Evolutionary conservation across 208 protist species (phyloP), one percentile per base, ranked within the genome.

Genomic region (Zelonia costaricensis): DNA sequence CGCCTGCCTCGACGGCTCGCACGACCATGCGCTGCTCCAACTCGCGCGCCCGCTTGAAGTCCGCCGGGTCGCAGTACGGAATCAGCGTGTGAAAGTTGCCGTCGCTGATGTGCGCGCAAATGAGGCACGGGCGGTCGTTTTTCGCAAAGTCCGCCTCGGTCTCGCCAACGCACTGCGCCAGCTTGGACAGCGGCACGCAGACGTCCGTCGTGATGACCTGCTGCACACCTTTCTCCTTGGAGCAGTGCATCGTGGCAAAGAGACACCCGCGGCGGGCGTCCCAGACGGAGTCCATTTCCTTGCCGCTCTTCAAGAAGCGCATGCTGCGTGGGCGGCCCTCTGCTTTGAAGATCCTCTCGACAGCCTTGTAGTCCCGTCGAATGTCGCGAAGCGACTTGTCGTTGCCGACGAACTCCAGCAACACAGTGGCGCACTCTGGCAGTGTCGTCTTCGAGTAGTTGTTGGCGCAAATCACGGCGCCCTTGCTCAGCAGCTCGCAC

Each of bases 71-170:
- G 16, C 59, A 33, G 46, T 82, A 80, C 5, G 86, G 65, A 18
- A 93, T 72, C 28, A 91, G 66, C 10, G 62, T 43, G 60, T 95
- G 93, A 46, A 94, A 95, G 45, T 95, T 95, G 9, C 87, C 86
- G 62, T 95, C 86, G 25, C 75, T 80, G 23, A 88, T 87, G 55
- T 94, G 91, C 16, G 73, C 82, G 38, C 83, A 68, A 18, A 92
- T 46, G n/a, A 76, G 56, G 30, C 66, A 65, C 0, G 73, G 5
- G 7, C 63, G 36, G 6, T 64, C 53, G 2, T 28, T n/a, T 12
- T 63, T 54, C 1, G 23, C 40, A 27, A 92, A 74, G 45, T 94
- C 82, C n/a, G 63, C 51, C 51, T 92, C 78, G 0, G 84, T 93
- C 10, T 80, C 65, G 25, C 39, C 39, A 13, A 96, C 75, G 16